Evolutionary conservation across 2,329 filamentous ascomycete genomes (phyloP).

Genomic region (Orbilia brochopaga): DNA sequence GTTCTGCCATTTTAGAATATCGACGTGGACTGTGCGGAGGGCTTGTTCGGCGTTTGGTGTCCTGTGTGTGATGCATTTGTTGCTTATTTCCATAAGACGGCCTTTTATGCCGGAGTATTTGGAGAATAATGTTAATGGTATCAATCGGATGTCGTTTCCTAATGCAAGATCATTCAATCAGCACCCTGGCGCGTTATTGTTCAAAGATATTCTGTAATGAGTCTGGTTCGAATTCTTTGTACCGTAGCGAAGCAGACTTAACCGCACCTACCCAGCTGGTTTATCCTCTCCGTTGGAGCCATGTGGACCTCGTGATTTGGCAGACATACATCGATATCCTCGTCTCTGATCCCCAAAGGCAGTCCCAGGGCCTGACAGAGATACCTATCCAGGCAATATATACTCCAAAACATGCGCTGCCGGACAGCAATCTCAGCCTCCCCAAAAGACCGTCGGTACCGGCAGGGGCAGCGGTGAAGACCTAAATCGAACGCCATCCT

Average conservation of each 20-base stretch:
- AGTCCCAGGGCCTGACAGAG: slow-evolving; percentile 66
- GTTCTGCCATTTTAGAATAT: slow-evolving; percentile 64
- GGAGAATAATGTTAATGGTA: slow-evolving; percentile 59
- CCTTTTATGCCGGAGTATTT: slow-evolving; percentile 63
- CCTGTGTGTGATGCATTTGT: slow-evolving; percentile 62
- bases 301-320: slow-evolving; percentile 62
- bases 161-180: background rate
- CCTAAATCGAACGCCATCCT: slow-evolving; percentile 66
- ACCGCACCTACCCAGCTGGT: slow-evolving; percentile 50
- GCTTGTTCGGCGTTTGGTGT: slow-evolving; percentile 60
- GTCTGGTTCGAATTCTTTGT: too few relatives aligned
- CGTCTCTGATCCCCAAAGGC: slow-evolving; percentile 65
- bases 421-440: slow-evolving; percentile 61
- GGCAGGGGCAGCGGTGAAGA: slow-evolving; percentile 65
- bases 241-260: background rate
- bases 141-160: slow-evolving; percentile 54
- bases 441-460: slow-evolving; percentile 63
- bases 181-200: too few relatives aligned
- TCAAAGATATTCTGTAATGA: too few relatives aligned
- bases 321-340: slow-evolving; percentile 67
- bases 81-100: slow-evolving; percentile 63
- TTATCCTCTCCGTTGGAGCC: slow-evolving; percentile 41
- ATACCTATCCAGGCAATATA: slow-evolving; percentile 65
- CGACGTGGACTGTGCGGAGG: slow-evolving; percentile 60
- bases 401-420: slow-evolving; percentile 65